These are phyloP conservation scores for Backusella tarrabulga DNA, from an alignment of 192 early-diverging fungal species.

Conservation along the genomic window DNA sequence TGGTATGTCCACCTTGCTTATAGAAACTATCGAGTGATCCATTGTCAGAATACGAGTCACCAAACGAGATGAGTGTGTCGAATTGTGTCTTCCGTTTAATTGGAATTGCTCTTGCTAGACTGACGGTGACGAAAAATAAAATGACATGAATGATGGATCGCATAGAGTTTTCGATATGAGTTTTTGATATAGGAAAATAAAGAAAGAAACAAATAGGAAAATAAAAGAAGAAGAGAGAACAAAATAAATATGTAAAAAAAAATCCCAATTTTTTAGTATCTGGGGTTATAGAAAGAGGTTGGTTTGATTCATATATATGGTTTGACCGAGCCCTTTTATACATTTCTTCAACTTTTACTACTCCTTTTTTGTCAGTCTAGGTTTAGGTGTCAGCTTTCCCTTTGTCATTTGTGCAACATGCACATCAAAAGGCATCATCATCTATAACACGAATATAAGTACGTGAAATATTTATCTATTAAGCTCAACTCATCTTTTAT, in stretches of 20 bases:
- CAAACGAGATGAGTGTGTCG: not conserved
- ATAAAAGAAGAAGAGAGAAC: not conserved
- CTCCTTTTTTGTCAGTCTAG: not conserved
- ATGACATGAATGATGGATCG: not conserved
- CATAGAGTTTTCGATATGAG: not conserved
- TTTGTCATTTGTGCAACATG: not conserved
- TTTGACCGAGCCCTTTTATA: not conserved
- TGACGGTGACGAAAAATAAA: not conserved
- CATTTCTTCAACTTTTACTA: not conserved
- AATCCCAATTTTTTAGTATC: not conserved
- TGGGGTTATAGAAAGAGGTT: not conserved
- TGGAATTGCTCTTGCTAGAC: not conserved
- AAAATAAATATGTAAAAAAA: not conserved
- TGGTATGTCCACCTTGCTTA: not conserved
- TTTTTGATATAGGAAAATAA: not conserved
- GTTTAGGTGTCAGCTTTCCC: not conserved
- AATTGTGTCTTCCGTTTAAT: not conserved
- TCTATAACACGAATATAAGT: not conserved
- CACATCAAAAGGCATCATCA: not conserved
- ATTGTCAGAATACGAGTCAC: constrained; percentile 1
- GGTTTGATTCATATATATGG: not conserved
- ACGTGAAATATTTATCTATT: not conserved
- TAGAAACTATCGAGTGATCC: not conserved
- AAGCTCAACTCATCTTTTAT: not conserved
- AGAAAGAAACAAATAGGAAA: not conserved